phyloP scores from a whole-genome alignment of 75 land plant genomes.

The Sequoiadendron giganteum region DNA sequence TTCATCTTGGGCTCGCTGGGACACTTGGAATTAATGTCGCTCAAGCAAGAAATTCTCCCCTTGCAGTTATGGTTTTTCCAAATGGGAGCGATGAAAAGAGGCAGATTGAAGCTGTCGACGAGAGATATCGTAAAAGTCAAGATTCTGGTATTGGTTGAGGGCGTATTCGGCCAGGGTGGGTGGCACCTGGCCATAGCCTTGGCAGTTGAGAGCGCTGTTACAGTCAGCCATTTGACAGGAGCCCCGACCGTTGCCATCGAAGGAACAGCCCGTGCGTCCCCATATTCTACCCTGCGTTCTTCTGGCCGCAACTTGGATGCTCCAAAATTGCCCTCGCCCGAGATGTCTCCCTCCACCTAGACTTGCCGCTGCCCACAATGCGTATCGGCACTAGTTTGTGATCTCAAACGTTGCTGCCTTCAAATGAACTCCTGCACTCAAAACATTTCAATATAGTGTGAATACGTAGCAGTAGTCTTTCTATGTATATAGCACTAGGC shows the following conservation, averaged over 20 bases:
- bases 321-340: constrained; percentile 31
- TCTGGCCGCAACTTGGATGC: constrained; percentile 20
- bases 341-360: constrained; percentile 47
- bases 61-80: constrained; percentile 12
- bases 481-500: too few relatives aligned
- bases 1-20: constrained; percentile 45
- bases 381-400: too few relatives aligned
- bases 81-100: constrained; percentile 40
- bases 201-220: too few relatives aligned
- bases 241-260: too few relatives aligned
- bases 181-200: too few relatives aligned
- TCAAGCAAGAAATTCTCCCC: constrained; percentile 27
- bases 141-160: constrained; percentile 40
- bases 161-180: too few relatives aligned
- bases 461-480: too few relatives aligned
- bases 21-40: constrained; percentile 53
- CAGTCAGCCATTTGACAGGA: too few relatives aligned
- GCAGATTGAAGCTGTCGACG: not conserved
- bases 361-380: not conserved
- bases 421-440: too few relatives aligned
- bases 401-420: too few relatives aligned
- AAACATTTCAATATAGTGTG: too few relatives aligned
- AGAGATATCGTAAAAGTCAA: constrained; percentile 25
- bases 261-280: constrained; percentile 54
- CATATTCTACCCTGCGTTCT: constrained; percentile 45